Conservation (phyloP, 1,284 basidiomycete species). For the Heterobasidion annosum region DNA sequence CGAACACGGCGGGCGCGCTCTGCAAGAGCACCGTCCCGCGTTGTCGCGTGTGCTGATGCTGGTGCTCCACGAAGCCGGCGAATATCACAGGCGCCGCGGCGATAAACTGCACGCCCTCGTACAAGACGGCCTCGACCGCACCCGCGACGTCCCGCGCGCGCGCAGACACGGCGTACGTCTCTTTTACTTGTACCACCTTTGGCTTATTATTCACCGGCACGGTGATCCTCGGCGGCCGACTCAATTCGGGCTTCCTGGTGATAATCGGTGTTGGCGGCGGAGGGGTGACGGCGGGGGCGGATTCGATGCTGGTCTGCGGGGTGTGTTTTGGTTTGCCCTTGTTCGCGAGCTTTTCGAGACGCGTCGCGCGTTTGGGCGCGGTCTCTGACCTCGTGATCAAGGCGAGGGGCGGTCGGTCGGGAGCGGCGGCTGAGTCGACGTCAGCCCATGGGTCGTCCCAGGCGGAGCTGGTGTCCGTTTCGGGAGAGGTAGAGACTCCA, state of each 20-base stretch:
- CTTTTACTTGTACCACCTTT: conserved; percentile 21
- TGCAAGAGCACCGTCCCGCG: conserved; percentile 32
- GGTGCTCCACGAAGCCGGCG: conserved; percentile 5
- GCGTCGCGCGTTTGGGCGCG: conserved; percentile 39
- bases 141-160: conserved; percentile 47
- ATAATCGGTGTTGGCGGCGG: conserved; percentile 18
- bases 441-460: conserved; percentile 65
- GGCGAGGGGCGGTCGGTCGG: conserved; percentile 13
- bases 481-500: conserved; percentile 4
- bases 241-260: background rate
- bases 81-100: conserved; percentile 42
- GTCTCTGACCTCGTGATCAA: conserved; percentile 14
- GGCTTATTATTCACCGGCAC: conserved; percentile 2
- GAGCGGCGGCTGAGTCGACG: conserved; percentile 5
- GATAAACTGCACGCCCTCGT: conserved; percentile 46
- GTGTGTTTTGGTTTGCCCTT: conserved; percentile 31
- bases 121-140: conserved; percentile 48
- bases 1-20: conserved; percentile 61
- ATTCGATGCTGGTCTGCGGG: conserved; percentile 12
- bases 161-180: conserved; percentile 50
- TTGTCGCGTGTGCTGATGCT: conserved; percentile 10
- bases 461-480: conserved; percentile 28
- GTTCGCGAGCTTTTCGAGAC: conserved; percentile 47
- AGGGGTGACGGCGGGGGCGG: conserved; percentile 11
- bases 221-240: conserved; percentile 4